Evolutionary conservation across 805 yeast species (phyloP).

Genomic region (Metschnikowia lunata): DNA sequence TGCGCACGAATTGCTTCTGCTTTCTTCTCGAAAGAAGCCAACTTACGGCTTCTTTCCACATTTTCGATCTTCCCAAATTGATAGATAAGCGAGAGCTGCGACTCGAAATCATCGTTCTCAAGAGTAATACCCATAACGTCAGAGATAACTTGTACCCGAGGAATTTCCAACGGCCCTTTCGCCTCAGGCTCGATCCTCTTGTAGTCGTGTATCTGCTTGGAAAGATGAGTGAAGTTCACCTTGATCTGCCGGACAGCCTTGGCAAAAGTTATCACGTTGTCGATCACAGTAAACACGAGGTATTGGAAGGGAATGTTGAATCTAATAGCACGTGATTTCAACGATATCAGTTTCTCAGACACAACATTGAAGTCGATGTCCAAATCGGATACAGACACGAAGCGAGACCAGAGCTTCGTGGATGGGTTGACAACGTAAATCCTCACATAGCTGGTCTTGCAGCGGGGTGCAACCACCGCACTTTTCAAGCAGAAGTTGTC

Average conservation of each 20-base stretch:
- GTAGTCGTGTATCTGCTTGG: conserved; percentile 23
- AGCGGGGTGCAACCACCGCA: conserved; percentile 23
- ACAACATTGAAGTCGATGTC: conserved; percentile 18
- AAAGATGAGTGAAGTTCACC: conserved; percentile 41
- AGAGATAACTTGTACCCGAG: conserved; percentile 53
- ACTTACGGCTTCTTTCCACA: conserved; percentile 50
- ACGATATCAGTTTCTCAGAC: conserved; percentile 3
- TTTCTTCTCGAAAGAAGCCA: conserved; percentile 33
- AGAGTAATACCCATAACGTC: conserved; percentile 56
- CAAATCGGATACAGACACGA: conserved; percentile 31
- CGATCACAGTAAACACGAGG: conserved; percentile 73
- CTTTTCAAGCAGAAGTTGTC: conserved; percentile 28
- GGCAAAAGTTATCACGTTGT: conserved; percentile 61
- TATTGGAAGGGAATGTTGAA: conserved; percentile 68
- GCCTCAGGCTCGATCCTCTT: conserved; percentile 31
- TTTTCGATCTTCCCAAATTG: conserved; percentile 69
- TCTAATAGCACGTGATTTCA: conserved; percentile 36
- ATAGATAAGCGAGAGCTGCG: conserved; percentile 58
- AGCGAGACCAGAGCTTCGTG: conserved; percentile 38
- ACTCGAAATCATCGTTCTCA: conserved; percentile 89
- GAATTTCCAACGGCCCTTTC: conserved; percentile 45
- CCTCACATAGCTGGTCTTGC: conserved; percentile 35
- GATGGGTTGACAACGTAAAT: conserved; percentile 50
- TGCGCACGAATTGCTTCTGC: conserved; percentile 15
- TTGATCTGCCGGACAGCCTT: conserved; percentile 63